Conservation (phyloP, 768 basidiomycete genomes). For the Leucocoprinus sp. region DNA sequence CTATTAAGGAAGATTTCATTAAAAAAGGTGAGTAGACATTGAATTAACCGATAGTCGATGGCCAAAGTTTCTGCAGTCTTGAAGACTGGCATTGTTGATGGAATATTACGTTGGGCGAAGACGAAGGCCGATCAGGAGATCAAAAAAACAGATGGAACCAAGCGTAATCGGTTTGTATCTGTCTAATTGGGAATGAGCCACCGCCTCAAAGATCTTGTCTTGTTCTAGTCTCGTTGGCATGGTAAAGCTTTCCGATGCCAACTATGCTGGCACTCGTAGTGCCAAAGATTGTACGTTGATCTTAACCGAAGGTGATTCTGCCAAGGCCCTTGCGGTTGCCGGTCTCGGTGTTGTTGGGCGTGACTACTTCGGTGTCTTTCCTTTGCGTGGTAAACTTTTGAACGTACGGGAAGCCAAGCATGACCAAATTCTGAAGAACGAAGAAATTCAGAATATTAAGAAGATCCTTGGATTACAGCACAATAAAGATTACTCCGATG, state of each 20-base stretch:
- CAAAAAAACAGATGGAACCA: slow-evolving; percentile 92
- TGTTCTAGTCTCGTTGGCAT: slow-evolving; percentile 71
- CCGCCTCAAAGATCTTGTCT: background rate
- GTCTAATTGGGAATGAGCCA: background rate
- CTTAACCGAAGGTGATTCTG: slow-evolving; percentile 97
- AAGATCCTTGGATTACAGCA: slow-evolving; percentile 97
- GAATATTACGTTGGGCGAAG: slow-evolving; percentile 92
- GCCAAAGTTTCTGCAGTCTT: slow-evolving; percentile 41
- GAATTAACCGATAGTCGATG: background rate
- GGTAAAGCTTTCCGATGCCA: slow-evolving; percentile 92
- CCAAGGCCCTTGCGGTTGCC: slow-evolving; percentile 92
- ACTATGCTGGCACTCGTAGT: slow-evolving; percentile 85
- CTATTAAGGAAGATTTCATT: slow-evolving; percentile 84
- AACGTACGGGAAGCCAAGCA: slow-evolving; percentile 97
- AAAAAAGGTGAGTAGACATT: slow-evolving; percentile 67
- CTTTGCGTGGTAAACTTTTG: slow-evolving; percentile 90
- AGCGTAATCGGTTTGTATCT: slow-evolving; percentile 63
- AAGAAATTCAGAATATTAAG: slow-evolving; percentile 95
- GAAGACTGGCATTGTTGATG: slow-evolving; percentile 86
- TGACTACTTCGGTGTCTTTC: slow-evolving; percentile 97
- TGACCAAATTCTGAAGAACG: slow-evolving; percentile 97
- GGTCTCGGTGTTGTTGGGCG: slow-evolving; percentile 93
- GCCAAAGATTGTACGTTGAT: slow-evolving; percentile 88
- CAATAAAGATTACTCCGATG: slow-evolving; percentile 75
- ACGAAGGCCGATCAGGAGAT: slow-evolving; percentile 94